phyloP scores from a whole-genome alignment of 1,284 basidiomycete genomes.

The Marasmius tenuissimus region DNA sequence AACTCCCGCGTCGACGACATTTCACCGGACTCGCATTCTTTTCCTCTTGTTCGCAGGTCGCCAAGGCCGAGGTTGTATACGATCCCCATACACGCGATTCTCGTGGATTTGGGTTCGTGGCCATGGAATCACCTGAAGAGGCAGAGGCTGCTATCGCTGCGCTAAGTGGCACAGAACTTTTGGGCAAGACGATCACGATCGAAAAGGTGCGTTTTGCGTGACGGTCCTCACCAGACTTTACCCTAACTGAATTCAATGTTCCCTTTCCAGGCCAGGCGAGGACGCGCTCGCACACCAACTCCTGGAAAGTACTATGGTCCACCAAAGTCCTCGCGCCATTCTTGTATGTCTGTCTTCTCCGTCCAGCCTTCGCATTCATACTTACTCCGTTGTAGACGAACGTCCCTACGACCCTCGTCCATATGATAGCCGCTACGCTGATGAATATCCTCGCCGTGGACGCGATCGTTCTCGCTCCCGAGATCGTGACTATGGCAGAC shows the following conservation, averaged over 20 bases:
- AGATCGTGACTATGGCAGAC: neutral
- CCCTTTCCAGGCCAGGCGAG: slow-evolving; percentile 64
- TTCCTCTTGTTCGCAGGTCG: slow-evolving; percentile 26
- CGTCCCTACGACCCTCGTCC: neutral
- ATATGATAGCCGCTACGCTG: neutral
- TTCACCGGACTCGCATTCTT: neutral
- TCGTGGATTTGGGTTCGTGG: slow-evolving; percentile 86
- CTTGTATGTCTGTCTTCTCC: neutral
- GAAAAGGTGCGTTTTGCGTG: slow-evolving; percentile 53
- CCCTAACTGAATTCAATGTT: neutral
- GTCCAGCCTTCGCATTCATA: neutral
- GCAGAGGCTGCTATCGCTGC: slow-evolving; percentile 74
- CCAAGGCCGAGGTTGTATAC: slow-evolving; percentile 79
- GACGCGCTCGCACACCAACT: slow-evolving; percentile 79
- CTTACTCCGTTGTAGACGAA: neutral
- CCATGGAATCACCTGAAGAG: slow-evolving; percentile 71
- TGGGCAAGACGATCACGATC: slow-evolving; percentile 70
- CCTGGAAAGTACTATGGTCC: slow-evolving; percentile 82
- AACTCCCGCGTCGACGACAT: neutral
- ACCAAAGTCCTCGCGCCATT: slow-evolving; percentile 42
- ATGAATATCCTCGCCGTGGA: neutral
- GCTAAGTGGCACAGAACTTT: slow-evolving; percentile 67
- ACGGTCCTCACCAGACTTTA: neutral
- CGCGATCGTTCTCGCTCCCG: neutral
- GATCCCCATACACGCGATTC: slow-evolving; percentile 85